Percentiles rank a stretch among this genome's conserved stretches.
These are phyloP conservation scores for Phaeotremella fagi DNA, from an alignment of 768 basidiomycete species.

Conservation along the genomic window DNA sequence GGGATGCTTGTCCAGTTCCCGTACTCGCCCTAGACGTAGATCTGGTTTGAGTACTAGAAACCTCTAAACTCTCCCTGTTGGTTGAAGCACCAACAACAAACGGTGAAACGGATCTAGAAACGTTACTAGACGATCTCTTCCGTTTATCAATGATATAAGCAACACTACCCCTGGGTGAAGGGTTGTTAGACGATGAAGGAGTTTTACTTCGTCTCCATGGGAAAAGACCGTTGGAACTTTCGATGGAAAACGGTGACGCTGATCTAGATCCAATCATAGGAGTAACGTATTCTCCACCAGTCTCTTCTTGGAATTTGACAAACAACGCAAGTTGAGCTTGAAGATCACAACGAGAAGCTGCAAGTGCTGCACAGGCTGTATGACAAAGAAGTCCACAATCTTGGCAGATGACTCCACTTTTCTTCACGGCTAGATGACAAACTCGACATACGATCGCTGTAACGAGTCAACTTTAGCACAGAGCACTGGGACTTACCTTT, in stretches of 20 bases:
- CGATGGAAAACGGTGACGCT: too few relatives aligned
- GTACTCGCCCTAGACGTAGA: background rate
- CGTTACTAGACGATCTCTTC: background rate
- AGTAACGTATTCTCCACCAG: too few relatives aligned
- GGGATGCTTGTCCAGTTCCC: background rate
- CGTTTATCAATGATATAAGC: background rate
- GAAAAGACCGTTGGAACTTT: too few relatives aligned
- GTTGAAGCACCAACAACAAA: background rate
- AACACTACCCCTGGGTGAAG: background rate
- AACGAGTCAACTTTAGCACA: background rate
- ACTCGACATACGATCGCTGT: slow-evolving; percentile 82
- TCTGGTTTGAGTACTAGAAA: background rate
- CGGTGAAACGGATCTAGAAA: background rate
- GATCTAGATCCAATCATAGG: too few relatives aligned
- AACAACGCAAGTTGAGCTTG: slow-evolving; percentile 22
- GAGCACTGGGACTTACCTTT: slow-evolving; percentile 63
- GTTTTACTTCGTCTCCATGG: background rate
- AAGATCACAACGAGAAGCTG: slow-evolving; percentile 18
- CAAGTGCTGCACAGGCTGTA: slow-evolving; percentile 44
- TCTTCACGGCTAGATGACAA: slow-evolving; percentile 73
- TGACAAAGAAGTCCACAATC: slow-evolving; percentile 87
- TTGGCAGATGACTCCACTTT: slow-evolving; percentile 78
- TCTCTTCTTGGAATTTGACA: slow-evolving; percentile 21
- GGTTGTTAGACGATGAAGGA: background rate
- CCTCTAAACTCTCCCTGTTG: background rate